Base-by-base conservation (phyloP, 805 yeast genomes). In the Tetrapisispora fleetii region DNA sequence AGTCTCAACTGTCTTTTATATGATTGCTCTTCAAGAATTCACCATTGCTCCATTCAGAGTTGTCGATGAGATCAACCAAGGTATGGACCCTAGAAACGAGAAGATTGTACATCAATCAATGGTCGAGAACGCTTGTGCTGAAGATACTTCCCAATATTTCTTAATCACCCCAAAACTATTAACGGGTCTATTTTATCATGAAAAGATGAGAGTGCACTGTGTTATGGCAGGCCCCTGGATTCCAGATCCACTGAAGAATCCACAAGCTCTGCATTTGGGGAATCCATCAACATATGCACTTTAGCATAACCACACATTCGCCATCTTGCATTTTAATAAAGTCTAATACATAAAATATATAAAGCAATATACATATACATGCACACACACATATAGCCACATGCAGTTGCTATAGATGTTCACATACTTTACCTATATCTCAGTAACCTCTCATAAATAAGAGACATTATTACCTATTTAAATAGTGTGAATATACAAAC, bases 21-120 rank as follows among this genome's bases (percentile, higher is more conserved):
- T 93, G 60, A 85, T 93, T 73, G 82, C 98, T 1, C 71, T 93
- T 53, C 99, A 93, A 68, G 91, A 89, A 11, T 73, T 85, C 49
- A 82, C 97, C 0, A 76, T 77, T 28, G 87, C 96, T 0, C 98
- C 99, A 10, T 88, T 93, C 60, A 73, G 98, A 60, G 90, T 91
- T 2, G 96, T 93, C 8, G 99, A 93, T 67, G 99, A 93, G 71
- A 95, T 93, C 53, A 93, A 93, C 63, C 99, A 93, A 69, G 99
- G 99, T 55, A 90, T 93, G 98, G 99, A 93, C 68, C 85, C 95
- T 13, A 78, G 78, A 51, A 93, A 93, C 60, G 99, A 93, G 65
- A 78, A 90, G 52, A 74, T 79, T 68, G 90, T 93, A 2, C 96
- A 91, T 62, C 77, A 78, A 52, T 78, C 86, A 52, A 81, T 93